Evolutionary conservation across 2,329 filamentous ascomycete genomes (phyloP).

Genomic region (Ophiocordyceps sinensis): DNA sequence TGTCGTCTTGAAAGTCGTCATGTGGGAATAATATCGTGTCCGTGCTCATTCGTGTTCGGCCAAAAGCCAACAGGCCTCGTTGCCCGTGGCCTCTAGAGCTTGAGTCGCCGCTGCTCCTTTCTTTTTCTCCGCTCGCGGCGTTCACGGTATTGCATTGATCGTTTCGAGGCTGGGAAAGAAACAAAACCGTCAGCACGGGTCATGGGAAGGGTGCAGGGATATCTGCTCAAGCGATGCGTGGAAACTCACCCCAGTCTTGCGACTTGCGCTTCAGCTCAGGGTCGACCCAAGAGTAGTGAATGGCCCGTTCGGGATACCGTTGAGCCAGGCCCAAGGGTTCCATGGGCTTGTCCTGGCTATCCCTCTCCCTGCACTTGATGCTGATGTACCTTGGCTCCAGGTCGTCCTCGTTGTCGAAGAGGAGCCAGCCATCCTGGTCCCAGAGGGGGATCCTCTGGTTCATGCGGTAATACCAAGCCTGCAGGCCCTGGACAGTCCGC

Average conservation of each 20-base stretch:
- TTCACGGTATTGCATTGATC: constrained; percentile 20
- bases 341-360: constrained; percentile 20
- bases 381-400: constrained; percentile 20
- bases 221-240: neutral
- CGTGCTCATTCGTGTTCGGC: neutral
- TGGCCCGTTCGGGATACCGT: constrained; percentile 32
- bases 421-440: constrained; percentile 24
- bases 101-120: constrained; percentile 22
- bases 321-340: constrained; percentile 23
- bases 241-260: constrained; percentile 24
- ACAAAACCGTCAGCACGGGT: neutral
- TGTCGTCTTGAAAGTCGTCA: neutral
- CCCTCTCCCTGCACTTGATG: constrained; percentile 25
- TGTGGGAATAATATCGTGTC: constrained; percentile 3
- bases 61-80: neutral
- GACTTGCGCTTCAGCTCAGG: constrained; percentile 21
- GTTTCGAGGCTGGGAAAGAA: constrained; percentile 15
- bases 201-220: neutral
- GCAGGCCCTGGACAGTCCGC: constrained; percentile 24
- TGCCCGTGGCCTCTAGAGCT: constrained; percentile 11
- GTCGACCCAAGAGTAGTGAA: constrained; percentile 30
- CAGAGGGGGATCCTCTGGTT: constrained; percentile 25
- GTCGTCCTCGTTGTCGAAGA: constrained; percentile 24
- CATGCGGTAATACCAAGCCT: constrained; percentile 29
- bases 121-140: constrained; percentile 21